A percentile compares a stretch with the other conserved stretches of the same genome.
Evolutionary conservation across 164 flowering plant species (phyloP).

Genomic region (Tetracentron sinense): DNA sequence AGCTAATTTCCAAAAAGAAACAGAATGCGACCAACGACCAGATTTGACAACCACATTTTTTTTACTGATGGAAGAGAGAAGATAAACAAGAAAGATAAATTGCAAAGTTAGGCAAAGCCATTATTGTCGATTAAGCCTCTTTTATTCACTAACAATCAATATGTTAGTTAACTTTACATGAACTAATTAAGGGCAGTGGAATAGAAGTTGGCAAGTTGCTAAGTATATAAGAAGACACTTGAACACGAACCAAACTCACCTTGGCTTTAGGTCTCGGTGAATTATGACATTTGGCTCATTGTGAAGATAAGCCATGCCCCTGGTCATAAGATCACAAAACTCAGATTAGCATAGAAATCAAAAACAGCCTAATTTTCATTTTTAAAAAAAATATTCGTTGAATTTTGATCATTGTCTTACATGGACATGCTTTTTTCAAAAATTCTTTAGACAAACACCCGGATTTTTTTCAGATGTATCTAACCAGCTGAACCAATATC

Average conservation of each 20-base stretch:
- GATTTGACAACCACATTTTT: too few species aligned
- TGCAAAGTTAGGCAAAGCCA: background rate
- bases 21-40: too few species aligned
- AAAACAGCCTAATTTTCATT: background rate
- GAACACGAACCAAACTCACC: conserved; percentile 39
- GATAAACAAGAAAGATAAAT: too few species aligned
- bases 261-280: conserved; percentile 96
- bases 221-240: background rate
- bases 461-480: too few species aligned
- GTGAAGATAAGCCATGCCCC: conserved; percentile 99
- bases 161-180: background rate
- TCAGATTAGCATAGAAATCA: conserved; percentile 7
- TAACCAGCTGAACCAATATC: too few species aligned
- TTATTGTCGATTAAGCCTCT: background rate
- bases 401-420: too few species aligned
- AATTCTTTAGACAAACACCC: too few species aligned
- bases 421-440: too few species aligned
- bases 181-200: background rate
- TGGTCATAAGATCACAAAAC: conserved; percentile 24
- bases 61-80: too few species aligned
- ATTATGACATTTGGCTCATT: conserved; percentile 95
- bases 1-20: background rate
- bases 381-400: too few species aligned
- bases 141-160: background rate
- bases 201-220: background rate